Evolutionary conservation across 192 early-diverging fungal species (phyloP), one percentile per base, ranked within the genome.

Genomic region (Umbelopsis vinacea): DNA sequence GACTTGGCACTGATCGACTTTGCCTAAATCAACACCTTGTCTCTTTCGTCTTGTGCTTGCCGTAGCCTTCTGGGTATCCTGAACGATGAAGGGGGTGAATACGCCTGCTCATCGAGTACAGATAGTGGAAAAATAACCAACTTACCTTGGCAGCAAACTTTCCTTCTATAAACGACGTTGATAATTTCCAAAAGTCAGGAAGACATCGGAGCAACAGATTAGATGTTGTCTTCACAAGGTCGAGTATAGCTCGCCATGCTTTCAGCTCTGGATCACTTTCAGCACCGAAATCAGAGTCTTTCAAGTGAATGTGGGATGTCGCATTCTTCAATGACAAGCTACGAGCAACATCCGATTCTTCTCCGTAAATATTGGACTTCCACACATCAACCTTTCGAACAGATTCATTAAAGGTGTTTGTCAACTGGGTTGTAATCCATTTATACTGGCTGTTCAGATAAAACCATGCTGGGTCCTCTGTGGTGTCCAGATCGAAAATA

Each of bases 181-280:
- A 92, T 3, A 97, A 78, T 78, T 93, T 90, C 94, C 97, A 97
- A 84, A 98, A 98, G 70, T 95, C 93, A 6, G 95, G 95, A 63
- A 98, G 71, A 38, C 87, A 86, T 43, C 89, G 85, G 23, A 87
- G 71, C 17, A 98, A 77, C 11, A 92, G 80, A 52, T 91, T 86
- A n/a, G 94, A 96, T 6, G 95, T 81, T 11, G 84, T 83, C 75
- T 93, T 90, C 38, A 96, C 89, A 23, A 93, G 77, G 0, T 84
- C 82, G 11, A 87, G 73, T 11, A 86, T 91, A 2, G 91, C 87
- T 57, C 89, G 86, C 92, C 95, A 96, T 29, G 84, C 77, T 70
- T 91, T 91, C 14, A 92, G 72, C 43, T 91, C 87, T 11, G 83
- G 74, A 8, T 90, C 89, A 53, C 89, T 86, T 21, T 75, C 90